Conservation (phyloP, 1,284 basidiomycete species). For the Rhodotorula sp. region DNA sequence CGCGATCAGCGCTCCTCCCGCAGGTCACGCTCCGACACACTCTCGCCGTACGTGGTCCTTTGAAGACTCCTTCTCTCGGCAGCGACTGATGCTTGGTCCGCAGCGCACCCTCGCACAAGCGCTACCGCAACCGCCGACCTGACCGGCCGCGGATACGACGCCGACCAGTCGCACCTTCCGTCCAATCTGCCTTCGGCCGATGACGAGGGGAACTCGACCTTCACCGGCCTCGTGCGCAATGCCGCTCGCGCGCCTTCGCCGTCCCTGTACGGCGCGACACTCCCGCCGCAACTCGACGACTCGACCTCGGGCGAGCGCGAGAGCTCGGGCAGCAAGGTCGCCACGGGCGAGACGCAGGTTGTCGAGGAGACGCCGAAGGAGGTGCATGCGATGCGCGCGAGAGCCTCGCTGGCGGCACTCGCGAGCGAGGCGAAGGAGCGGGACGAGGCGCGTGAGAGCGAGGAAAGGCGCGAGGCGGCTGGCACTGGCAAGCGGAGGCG, state of each 20-base stretch:
- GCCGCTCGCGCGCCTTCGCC: not conserved
- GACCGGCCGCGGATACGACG: constrained; percentile 12
- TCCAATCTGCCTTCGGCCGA: not conserved
- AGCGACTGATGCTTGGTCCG: not conserved
- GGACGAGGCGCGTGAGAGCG: not conserved
- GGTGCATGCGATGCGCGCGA: constrained; percentile 1
- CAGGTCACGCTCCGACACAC: not conserved
- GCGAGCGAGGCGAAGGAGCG: not conserved
- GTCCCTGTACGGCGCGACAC: constrained; percentile 3
- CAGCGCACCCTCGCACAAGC: not conserved
- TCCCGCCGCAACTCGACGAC: too few species aligned
- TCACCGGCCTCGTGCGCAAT: not conserved
- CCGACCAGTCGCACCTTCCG: constrained; percentile 2
- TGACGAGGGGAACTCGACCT: not conserved
- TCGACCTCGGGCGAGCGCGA: too few species aligned
- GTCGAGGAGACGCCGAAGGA: constrained; percentile 23
- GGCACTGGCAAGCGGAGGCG: not conserved
- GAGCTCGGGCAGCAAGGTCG: too few species aligned
- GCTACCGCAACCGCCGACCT: not conserved
- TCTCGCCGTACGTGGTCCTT: not conserved
- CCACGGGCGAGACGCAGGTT: not conserved
- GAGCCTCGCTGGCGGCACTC: not conserved
- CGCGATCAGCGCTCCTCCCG: not conserved
- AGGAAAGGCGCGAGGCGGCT: not conserved
- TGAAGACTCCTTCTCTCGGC: too few species aligned